A percentile compares a stretch with the other conserved stretches of the same genome.
These are phyloP conservation scores for Populus tomentosa DNA, from an alignment of 441 rosid genomes.

Conservation along the genomic window DNA sequence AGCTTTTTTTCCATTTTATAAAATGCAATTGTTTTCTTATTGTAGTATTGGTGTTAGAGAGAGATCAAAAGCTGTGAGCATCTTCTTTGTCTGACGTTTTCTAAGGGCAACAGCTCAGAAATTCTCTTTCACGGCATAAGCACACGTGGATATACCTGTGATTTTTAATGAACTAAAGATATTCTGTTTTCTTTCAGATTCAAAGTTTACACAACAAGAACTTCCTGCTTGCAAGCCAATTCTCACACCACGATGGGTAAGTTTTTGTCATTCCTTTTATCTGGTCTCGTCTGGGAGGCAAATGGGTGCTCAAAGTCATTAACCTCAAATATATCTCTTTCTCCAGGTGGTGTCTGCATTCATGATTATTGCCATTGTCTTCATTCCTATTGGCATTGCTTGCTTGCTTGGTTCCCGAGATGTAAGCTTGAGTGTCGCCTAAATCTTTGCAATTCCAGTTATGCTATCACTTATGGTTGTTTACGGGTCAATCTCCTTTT, in stretches of 20 bases:
- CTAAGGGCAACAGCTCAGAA: neutral
- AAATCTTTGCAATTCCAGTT: neutral
- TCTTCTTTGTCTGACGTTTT: neutral
- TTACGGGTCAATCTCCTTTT: slow-evolving; percentile 18
- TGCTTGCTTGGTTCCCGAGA: slow-evolving; percentile 75
- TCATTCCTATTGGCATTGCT: slow-evolving; percentile 86
- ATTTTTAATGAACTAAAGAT: neutral
- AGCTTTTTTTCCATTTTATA: neutral
- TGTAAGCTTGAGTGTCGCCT: slow-evolving; percentile 34
- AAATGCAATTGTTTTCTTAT: neutral
- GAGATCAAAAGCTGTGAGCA: neutral
- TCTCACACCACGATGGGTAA: slow-evolving; percentile 92
- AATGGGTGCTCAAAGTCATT: neutral
- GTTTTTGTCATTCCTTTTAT: neutral
- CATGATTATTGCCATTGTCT: slow-evolving; percentile 82
- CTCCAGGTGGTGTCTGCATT: slow-evolving; percentile 80
- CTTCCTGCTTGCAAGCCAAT: slow-evolving; percentile 99
- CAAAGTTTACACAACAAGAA: slow-evolving; percentile 91
- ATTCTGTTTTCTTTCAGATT: slow-evolving; percentile 41
- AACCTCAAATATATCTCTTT: neutral
- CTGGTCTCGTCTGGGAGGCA: neutral
- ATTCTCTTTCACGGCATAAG: neutral
- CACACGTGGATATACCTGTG: neutral
- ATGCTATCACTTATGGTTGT: neutral
- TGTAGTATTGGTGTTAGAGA: neutral